Percentiles rank a stretch among this genome's conserved stretches.
Evolutionary conservation across 2,329 filamentous ascomycete genomes (phyloP).

Genomic region (Ophiostoma quercus): DNA sequence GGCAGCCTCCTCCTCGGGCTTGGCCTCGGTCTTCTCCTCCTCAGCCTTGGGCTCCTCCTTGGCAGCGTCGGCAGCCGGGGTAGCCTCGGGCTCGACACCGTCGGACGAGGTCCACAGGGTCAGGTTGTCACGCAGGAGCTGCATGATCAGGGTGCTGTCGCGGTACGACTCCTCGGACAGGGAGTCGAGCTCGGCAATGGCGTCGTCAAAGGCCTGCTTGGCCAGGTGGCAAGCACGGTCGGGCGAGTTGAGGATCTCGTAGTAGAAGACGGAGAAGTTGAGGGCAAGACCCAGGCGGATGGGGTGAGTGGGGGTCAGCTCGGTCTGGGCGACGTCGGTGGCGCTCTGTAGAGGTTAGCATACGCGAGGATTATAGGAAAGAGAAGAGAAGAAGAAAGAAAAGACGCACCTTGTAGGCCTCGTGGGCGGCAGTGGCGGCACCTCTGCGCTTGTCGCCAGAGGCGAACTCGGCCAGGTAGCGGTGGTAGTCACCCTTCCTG

Average conservation of each 20-base stretch:
- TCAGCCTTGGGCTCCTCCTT: slow-evolving; percentile 45
- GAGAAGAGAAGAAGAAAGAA: background rate
- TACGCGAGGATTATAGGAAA: background rate
- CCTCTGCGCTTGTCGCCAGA: slow-evolving; percentile 91
- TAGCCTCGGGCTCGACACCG: slow-evolving; percentile 68
- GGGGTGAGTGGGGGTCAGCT: slow-evolving; percentile 85
- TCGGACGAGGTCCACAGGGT: slow-evolving; percentile 97
- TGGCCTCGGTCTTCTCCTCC: slow-evolving; percentile 35
- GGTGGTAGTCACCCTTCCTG: slow-evolving; percentile 99
- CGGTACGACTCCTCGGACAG: slow-evolving; percentile 97
- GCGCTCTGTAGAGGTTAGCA: slow-evolving; percentile 59
- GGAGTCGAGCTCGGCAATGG: slow-evolving; percentile 96
- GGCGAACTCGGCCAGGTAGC: slow-evolving; percentile 96
- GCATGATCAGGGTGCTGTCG: slow-evolving; percentile 99
- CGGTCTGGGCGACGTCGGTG: slow-evolving; percentile 83
- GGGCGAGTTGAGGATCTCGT: slow-evolving; percentile 97
- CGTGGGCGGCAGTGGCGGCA: slow-evolving; percentile 87
- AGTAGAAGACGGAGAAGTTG: slow-evolving; percentile 46
- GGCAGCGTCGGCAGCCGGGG: slow-evolving; percentile 24
- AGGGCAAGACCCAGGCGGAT: slow-evolving; percentile 88
- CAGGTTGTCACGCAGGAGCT: slow-evolving; percentile 95
- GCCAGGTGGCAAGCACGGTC: slow-evolving; percentile 97
- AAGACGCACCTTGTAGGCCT: slow-evolving; percentile 79
- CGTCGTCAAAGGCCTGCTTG: slow-evolving; percentile 94
- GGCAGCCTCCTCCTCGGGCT: slow-evolving; percentile 20